phyloP scores from a whole-genome alignment of 805 yeast genomes.

The Kuraishia borneana region DNA sequence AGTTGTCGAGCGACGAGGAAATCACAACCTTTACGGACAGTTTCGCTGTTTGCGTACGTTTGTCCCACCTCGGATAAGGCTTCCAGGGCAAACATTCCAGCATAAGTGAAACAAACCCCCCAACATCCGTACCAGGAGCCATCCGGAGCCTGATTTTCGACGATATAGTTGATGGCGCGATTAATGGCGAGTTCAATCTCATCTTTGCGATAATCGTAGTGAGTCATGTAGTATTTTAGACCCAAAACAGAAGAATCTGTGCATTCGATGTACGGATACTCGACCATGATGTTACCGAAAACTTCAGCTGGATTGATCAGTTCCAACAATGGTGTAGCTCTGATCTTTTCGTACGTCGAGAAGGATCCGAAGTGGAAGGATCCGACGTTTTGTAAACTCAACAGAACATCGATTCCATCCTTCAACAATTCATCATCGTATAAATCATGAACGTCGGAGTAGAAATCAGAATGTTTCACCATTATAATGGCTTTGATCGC shows the following conservation, averaged over 20 bases:
- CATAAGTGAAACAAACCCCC: constrained; percentile 96
- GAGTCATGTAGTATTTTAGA: constrained; percentile 60
- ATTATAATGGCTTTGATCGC: constrained; percentile 86
- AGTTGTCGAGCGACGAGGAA: constrained; percentile 68
- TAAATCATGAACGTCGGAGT: constrained; percentile 22
- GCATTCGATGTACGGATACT: constrained; percentile 96
- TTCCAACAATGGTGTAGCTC: constrained; percentile 72
- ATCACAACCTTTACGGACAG: constrained; percentile 72
- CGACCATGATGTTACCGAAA: constrained; percentile 96
- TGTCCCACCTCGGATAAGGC: constrained; percentile 68
- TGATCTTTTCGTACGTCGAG: constrained; percentile 80
- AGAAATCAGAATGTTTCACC: constrained; percentile 62
- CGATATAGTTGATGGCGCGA: constrained; percentile 65
- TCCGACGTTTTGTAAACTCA: constrained; percentile 70
- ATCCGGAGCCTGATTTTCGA: constrained; percentile 54
- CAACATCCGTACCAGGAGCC: constrained; percentile 99
- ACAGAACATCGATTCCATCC: constrained; percentile 65
- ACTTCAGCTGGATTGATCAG: constrained; percentile 92
- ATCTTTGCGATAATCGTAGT: constrained; percentile 50
- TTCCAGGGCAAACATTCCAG: constrained; percentile 96
- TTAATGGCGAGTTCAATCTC: constrained; percentile 63
- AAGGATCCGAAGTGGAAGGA: constrained; percentile 81
- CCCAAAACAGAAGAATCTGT: constrained; percentile 94
- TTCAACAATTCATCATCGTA: constrained; percentile 44
- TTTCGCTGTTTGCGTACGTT: constrained; percentile 46